These are phyloP conservation scores for Solanum piurae DNA, from an alignment of 257 asterid species.

Conservation along the genomic window DNA sequence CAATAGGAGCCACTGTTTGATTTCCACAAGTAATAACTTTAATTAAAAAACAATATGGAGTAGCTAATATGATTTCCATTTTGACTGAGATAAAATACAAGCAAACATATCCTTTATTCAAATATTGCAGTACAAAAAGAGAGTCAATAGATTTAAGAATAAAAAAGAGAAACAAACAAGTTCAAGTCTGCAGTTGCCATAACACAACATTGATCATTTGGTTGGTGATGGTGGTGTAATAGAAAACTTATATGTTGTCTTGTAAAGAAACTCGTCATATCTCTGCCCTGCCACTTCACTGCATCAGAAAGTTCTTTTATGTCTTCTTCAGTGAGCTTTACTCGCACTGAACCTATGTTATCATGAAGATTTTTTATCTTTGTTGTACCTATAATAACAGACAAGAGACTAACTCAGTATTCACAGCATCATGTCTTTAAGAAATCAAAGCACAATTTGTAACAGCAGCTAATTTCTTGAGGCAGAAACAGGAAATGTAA, in stretches of 20 bases:
- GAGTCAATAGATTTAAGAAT: background rate
- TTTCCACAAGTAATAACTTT: background rate
- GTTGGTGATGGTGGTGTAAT: constrained; percentile 34
- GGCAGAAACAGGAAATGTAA: background rate
- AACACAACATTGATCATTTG: background rate
- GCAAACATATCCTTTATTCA: background rate
- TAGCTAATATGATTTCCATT: background rate
- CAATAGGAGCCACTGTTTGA: background rate
- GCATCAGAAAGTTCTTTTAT: constrained; percentile 31
- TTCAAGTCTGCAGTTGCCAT: background rate
- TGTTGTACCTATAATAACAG: constrained; percentile 30
- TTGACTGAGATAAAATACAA: background rate
- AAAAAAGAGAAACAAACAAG: background rate
- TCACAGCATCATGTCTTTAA: background rate
- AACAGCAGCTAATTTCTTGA: background rate
- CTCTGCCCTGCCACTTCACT: constrained; percentile 43
- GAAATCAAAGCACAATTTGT: background rate
- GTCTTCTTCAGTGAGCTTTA: constrained; percentile 36
- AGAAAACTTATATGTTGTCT: constrained; percentile 26
- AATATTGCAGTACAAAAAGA: background rate
- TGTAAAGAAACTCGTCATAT: constrained; percentile 11
- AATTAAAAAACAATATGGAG: background rate
- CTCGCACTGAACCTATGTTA: constrained; percentile 34
- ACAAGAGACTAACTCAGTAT: background rate
- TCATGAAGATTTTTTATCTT: constrained; percentile 45